These are phyloP conservation scores for Onygenales sp. DNA, from an alignment of 2,329 filamentous ascomycete species.

Conservation along the genomic window DNA sequence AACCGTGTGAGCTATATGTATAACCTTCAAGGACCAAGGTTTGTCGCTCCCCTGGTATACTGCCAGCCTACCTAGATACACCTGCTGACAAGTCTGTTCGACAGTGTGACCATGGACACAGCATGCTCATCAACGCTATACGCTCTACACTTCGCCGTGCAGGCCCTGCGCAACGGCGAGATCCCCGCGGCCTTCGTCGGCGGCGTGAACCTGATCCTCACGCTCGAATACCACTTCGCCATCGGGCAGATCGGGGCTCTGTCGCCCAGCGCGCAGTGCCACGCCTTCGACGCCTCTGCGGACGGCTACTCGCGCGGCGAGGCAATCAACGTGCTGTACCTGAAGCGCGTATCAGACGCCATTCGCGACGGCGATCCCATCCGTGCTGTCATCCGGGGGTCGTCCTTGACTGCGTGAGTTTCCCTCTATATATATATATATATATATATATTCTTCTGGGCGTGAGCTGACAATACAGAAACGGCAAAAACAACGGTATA, in stretches of 20 bases:
- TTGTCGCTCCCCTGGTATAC: background rate
- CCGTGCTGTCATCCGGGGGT: slow-evolving; percentile 28
- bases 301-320: slow-evolving; percentile 47
- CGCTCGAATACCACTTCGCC: background rate
- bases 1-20: slow-evolving; percentile 1
- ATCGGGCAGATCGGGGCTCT: background rate
- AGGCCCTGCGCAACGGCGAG: background rate
- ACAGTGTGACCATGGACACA: background rate
- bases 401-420: no score
- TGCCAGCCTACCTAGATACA: no score
- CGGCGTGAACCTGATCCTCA: background rate
- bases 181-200: background rate
- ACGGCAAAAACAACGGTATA: slow-evolving; percentile 27
- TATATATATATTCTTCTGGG: no score
- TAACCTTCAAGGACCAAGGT: slow-evolving; percentile 1
- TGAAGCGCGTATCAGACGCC: slow-evolving; percentile 41
- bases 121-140: background rate
- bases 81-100: no score
- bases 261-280: slow-evolving; percentile 36
- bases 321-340: slow-evolving; percentile 34
- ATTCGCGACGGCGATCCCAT: slow-evolving; percentile 37
- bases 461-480: background rate
- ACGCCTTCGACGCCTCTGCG: slow-evolving; percentile 37
- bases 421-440: no score
- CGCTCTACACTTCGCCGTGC: background rate